Conservation (phyloP, 192 early-diverging fungal species). For the Chytriomyces sp. region DNA sequence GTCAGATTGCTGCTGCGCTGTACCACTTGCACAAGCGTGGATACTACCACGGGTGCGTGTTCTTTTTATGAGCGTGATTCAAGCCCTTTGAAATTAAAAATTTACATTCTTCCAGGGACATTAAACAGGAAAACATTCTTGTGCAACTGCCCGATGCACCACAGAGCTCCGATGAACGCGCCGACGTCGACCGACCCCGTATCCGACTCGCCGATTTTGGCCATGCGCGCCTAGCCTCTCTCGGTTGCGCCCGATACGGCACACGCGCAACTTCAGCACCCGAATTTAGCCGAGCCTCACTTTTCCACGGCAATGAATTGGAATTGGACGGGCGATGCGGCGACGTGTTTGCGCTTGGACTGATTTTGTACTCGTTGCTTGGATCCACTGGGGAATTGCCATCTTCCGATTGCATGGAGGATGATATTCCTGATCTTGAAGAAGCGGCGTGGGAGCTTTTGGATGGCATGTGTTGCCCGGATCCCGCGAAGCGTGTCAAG, state of each 20-base stretch:
- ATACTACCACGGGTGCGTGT: constrained; percentile 46
- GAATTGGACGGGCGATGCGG: constrained; percentile 22
- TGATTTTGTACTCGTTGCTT: constrained; percentile 27
- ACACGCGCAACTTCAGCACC: constrained; percentile 19
- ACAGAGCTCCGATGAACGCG: background rate
- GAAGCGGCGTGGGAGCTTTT: constrained; percentile 14
- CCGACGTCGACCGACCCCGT: background rate
- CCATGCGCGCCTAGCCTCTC: constrained; percentile 8
- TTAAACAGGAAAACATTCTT: background rate
- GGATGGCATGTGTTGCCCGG: constrained; percentile 13
- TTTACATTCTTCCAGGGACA: background rate
- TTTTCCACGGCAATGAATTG: background rate
- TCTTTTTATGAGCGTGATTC: background rate
- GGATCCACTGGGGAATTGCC: constrained; percentile 16
- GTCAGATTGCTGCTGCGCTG: constrained; percentile 52
- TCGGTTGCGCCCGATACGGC: constrained; percentile 17
- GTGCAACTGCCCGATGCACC: background rate
- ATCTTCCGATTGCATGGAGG: background rate
- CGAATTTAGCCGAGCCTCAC: constrained; percentile 6
- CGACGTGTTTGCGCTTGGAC: constrained; percentile 39
- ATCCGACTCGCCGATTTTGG: constrained; percentile 34
- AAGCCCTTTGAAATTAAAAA: no score
- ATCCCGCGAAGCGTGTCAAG: constrained; percentile 5
- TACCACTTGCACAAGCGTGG: constrained; percentile 49
- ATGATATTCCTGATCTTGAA: constrained; percentile 14